Evolutionary conservation across 1,284 basidiomycete genomes (phyloP).

Genomic region (Ustilago bromivora): DNA sequence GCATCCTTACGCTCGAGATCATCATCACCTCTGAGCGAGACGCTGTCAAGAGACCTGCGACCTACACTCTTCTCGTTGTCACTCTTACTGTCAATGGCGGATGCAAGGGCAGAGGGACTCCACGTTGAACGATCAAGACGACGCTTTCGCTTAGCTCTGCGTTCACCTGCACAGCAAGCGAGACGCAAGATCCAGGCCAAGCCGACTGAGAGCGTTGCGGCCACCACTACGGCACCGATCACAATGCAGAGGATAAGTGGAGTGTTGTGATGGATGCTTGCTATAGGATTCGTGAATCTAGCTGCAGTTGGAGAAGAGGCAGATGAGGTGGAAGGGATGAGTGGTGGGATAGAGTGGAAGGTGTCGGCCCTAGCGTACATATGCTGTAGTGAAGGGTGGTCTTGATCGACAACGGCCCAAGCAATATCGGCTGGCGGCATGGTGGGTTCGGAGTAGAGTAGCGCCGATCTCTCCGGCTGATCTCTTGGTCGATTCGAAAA

Average conservation of each 20-base stretch:
- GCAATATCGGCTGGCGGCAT: background rate
- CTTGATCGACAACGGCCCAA: background rate
- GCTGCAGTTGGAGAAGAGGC: constrained; percentile 11
- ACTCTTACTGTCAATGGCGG: background rate
- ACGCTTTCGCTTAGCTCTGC: constrained; percentile 23
- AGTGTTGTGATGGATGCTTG: constrained; percentile 40
- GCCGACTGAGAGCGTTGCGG: constrained; percentile 39
- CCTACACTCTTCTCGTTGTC: constrained; percentile 1
- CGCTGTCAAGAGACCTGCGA: constrained; percentile 30
- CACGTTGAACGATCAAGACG: constrained; percentile 30
- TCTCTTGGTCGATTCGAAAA: background rate
- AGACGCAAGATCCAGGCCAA: constrained; percentile 50
- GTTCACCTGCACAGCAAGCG: constrained; percentile 35
- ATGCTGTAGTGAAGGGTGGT: background rate
- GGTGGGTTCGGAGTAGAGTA: background rate
- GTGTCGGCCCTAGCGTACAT: background rate
- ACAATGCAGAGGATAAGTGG: constrained; percentile 52
- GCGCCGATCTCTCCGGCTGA: background rate
- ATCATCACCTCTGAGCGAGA: constrained; percentile 30
- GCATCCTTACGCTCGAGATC: constrained; percentile 31
- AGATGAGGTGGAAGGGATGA: constrained; percentile 2
- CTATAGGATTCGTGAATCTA: constrained; percentile 14
- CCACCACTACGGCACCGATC: constrained; percentile 43
- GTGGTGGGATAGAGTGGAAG: constrained; percentile 7
- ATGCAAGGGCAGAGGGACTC: constrained; percentile 22